Evolutionary conservation across 768 basidiomycete species (phyloP), one percentile per base, ranked within the genome.

Genomic region (Pleurotus ostreatus): DNA sequence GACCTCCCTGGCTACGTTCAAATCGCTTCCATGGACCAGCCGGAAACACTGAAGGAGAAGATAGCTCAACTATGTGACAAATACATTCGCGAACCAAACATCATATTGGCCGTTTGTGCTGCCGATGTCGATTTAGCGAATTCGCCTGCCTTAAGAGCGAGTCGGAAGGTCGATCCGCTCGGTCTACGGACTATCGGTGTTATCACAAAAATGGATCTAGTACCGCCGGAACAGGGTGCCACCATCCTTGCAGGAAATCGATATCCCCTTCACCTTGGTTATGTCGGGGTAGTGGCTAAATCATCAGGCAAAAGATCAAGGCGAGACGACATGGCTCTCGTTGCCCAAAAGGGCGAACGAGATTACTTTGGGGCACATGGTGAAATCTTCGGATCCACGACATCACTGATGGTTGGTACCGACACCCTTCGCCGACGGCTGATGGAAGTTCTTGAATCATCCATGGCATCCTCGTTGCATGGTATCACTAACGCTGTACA

Each of bases 11-110:
- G 97, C 2, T 99, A 99, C 70, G 86, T 99, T 56, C 96, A 99
- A 67, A 90, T 98, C 43, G 78, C 91, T 4, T 94, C 92, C 45
- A 74, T 98, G 74, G 96, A 99, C 74, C 97, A 99, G 67, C 97
- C 97, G 0, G 95, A 98, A 60, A 78, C 80, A 16, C 81, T 99
- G 59, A 97, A 93, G 68, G 93, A 96, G 65, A 96, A 98, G 71
- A 96, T 99, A 59, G 77, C 89, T 0, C 64, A 68, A 7, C 76
- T 99, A 0, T 98, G 97, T 71, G 97, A 98, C 56, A 92, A 87
- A 67, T 99, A 99, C 70, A 99, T 99, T 64, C 85, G 92, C n/a
- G 94, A 98, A 68, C 96, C 97, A n/a, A 99, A 99, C 70, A 94
- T 99, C 70, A 89, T 98, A 63, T 83, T 99, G n/a, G 96, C 97